Evolutionary conservation across 2,329 filamentous ascomycete species (phyloP).

Genomic region (Epichloe gansuensis): DNA sequence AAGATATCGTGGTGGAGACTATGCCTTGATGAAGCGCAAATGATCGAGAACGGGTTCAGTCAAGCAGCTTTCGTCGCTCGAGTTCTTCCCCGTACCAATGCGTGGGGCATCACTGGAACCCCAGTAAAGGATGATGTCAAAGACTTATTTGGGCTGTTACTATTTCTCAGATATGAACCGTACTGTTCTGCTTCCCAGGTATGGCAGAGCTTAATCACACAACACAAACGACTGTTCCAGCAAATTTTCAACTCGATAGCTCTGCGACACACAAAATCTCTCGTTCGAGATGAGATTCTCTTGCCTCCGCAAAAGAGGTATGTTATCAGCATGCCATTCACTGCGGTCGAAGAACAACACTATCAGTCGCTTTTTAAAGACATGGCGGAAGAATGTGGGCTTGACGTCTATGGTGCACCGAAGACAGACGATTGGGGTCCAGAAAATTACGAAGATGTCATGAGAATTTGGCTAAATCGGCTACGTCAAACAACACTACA

Average conservation of each 20-base stretch:
- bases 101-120: conserved; percentile 84
- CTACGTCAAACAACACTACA: conserved; percentile 77
- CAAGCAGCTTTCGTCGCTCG: conserved; percentile 71
- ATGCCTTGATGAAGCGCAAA: conserved; percentile 69
- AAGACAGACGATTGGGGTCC: conserved; percentile 49
- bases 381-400: conserved; percentile 57
- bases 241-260: conserved; percentile 59
- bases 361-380: conserved; percentile 65
- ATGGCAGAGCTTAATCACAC: conserved; percentile 54
- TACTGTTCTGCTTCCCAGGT: conserved; percentile 50
- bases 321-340: conserved; percentile 83
- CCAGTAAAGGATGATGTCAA: conserved; percentile 67
- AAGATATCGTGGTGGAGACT: conserved; percentile 82
- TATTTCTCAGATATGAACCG: conserved; percentile 70
- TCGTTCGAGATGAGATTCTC: conserved; percentile 63
- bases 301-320: conserved; percentile 75
- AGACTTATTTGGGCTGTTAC: conserved; percentile 68
- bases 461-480: conserved; percentile 67
- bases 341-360: conserved; percentile 79
- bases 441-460: conserved; percentile 50
- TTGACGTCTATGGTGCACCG: conserved; percentile 53
- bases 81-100: conserved; percentile 68
- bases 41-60: conserved; percentile 81
- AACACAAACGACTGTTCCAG: conserved; percentile 51
- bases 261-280: conserved; percentile 74